phyloP scores from a whole-genome alignment of 2,329 filamentous ascomycete species.

The Colletotrichum magnum region DNA sequence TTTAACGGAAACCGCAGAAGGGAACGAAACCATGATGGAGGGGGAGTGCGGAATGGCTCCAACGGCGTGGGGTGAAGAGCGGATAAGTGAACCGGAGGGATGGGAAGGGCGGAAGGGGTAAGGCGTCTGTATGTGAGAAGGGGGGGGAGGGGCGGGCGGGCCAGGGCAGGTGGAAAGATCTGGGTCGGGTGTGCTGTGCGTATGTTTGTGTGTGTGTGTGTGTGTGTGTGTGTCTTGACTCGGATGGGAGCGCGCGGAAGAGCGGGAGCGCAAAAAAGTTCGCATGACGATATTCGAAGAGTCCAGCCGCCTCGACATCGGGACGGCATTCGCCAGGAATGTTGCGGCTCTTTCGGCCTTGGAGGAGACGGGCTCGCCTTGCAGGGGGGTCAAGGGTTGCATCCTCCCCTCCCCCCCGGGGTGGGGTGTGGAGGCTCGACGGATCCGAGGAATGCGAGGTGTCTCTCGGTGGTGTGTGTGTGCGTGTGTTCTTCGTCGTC shows the following conservation, averaged over 20 bases:
- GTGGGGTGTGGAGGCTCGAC: neutral
- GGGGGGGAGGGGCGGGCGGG: neutral
- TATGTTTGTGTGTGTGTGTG: neutral
- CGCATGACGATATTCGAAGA: neutral
- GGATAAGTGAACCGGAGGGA: conserved; percentile 1
- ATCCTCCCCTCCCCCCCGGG: no score
- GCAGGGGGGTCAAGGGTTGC: neutral
- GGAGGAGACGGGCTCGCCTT: neutral
- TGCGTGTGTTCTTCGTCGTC: neutral
- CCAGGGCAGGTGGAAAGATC: neutral
- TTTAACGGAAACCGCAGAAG: neutral
- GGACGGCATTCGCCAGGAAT: neutral
- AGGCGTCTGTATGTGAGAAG: neutral
- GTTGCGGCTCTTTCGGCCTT: conserved; percentile 1
- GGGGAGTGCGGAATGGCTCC: neutral
- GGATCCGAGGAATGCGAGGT: neutral
- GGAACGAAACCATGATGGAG: neutral
- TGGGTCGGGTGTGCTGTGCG: neutral
- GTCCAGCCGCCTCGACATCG: neutral
- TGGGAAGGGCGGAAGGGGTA: neutral
- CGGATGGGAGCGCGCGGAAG: neutral
- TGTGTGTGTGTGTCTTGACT: conserved; percentile 4
- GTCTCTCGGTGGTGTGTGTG: neutral
- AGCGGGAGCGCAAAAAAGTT: neutral
- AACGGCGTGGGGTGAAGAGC: neutral